Percentiles rank a stretch among this genome's conserved stretches.
These are phyloP conservation scores for Aethionema arabicum DNA, from an alignment of 345 rosid species.

Conservation along the genomic window DNA sequence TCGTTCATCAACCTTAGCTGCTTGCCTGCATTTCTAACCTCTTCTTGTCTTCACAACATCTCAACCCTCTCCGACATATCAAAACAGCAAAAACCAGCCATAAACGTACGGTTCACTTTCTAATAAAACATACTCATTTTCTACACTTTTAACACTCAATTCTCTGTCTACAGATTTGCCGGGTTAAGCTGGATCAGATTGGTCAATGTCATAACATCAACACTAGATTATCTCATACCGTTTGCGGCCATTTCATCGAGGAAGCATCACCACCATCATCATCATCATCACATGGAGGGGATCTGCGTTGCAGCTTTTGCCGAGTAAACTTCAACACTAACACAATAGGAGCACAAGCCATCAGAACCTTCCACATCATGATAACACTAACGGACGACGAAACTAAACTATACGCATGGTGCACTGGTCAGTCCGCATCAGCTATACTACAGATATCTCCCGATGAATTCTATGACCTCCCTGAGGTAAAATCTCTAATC, in stretches of 20 bases:
- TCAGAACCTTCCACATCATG: slow-evolving; percentile 64
- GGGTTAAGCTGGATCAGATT: slow-evolving; percentile 69
- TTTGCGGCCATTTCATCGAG: slow-evolving; percentile 67
- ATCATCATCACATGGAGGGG: slow-evolving; percentile 31
- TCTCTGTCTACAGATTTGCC: slow-evolving; percentile 53
- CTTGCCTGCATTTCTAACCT: slow-evolving; percentile 80
- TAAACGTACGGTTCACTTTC: slow-evolving; percentile 19
- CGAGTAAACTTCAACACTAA: slow-evolving; percentile 31
- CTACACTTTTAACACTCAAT: neutral
- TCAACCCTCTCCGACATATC: slow-evolving; percentile 61
- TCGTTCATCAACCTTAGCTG: slow-evolving; percentile 70
- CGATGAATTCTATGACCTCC: slow-evolving; percentile 73
- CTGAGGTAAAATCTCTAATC: slow-evolving; percentile 56
- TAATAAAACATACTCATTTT: neutral
- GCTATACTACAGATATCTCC: slow-evolving; percentile 91
- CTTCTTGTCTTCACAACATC: slow-evolving; percentile 68
- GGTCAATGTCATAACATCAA: slow-evolving; percentile 55
- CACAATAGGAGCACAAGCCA: slow-evolving; percentile 39
- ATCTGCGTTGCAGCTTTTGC: slow-evolving; percentile 69
- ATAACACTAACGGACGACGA: slow-evolving; percentile 66
- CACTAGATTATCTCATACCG: slow-evolving; percentile 55
- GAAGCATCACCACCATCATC: slow-evolving; percentile 31
- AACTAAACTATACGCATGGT: slow-evolving; percentile 65
- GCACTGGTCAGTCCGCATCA: slow-evolving; percentile 76
- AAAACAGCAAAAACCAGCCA: slow-evolving; percentile 36